A percentile compares a stretch with the other conserved stretches of the same genome.
These are phyloP conservation scores for Corchorus capsularis DNA, from an alignment of 345 rosid species.

Conservation along the genomic window DNA sequence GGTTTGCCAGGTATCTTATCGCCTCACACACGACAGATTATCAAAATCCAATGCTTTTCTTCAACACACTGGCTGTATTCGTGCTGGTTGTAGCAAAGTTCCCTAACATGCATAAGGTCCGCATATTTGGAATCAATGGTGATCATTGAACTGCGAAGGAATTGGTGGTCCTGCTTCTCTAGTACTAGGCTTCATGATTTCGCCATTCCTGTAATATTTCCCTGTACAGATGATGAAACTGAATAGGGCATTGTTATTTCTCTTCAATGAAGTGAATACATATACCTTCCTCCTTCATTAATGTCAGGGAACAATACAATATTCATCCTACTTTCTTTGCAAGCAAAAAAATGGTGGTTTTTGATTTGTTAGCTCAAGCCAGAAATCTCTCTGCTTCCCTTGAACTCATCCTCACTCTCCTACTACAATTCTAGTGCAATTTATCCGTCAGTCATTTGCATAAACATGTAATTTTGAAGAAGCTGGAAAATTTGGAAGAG, in stretches of 20 bases:
- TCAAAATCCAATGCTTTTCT: constrained; percentile 72
- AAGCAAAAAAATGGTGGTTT: background rate
- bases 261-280: constrained; percentile 23
- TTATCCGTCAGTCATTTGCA: no score
- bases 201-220: constrained; percentile 26
- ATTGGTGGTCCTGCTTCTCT: constrained; percentile 5
- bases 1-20: constrained; percentile 60
- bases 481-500: no score
- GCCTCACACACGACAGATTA: constrained; percentile 87
- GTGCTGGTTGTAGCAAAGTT: constrained; percentile 79
- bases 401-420: no score
- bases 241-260: constrained; percentile 33
- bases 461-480: no score
- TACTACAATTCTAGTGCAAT: no score
- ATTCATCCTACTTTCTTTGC: background rate
- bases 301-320: constrained; percentile 15
- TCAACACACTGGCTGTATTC: constrained; percentile 67
- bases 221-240: constrained; percentile 39
- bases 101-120: constrained; percentile 90
- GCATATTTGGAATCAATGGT: constrained; percentile 81
- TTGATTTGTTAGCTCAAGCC: background rate
- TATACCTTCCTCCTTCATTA: constrained; percentile 26
- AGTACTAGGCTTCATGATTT: constrained; percentile 15
- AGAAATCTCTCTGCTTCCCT: background rate
- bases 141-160: constrained; percentile 44